phyloP scores from a whole-genome alignment of 805 yeast species.

The Kazachstania africana region DNA sequence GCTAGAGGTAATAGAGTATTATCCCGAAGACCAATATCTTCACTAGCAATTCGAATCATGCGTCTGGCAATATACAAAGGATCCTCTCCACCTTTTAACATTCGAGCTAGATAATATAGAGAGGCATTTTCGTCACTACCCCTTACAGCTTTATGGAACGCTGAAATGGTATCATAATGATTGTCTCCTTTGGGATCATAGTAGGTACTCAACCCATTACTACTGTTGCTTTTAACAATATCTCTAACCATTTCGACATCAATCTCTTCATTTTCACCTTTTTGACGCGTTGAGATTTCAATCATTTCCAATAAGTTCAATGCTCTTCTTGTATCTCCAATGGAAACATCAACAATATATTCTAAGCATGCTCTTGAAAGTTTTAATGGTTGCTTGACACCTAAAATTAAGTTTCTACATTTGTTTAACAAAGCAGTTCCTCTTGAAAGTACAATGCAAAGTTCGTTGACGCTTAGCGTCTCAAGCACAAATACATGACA shows the following conservation, averaged over 20 bases:
- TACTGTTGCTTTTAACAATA: constrained; percentile 39
- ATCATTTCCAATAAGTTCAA: constrained; percentile 68
- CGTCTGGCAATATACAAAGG: constrained; percentile 82
- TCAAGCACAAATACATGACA: constrained; percentile 68
- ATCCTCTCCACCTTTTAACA: constrained; percentile 91
- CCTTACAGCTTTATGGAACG: constrained; percentile 85
- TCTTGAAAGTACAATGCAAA: constrained; percentile 39
- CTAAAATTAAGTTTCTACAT: constrained; percentile 41
- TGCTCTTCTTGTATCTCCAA: constrained; percentile 85
- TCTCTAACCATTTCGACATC: constrained; percentile 25
- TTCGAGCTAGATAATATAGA: constrained; percentile 70
- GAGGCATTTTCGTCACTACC: constrained; percentile 90
- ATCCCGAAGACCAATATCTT: constrained; percentile 83
- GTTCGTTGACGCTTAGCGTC: constrained; percentile 38
- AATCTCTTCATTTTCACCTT: constrained; percentile 10
- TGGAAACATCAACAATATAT: constrained; percentile 59
- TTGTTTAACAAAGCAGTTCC: constrained; percentile 52
- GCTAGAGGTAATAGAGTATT: constrained; percentile 80
- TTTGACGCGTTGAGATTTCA: constrained; percentile 54
- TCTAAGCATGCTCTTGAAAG: constrained; percentile 47
- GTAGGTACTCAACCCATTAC: constrained; percentile 19
- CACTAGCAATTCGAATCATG: constrained; percentile 91
- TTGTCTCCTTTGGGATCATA: constrained; percentile 85
- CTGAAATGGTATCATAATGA: constrained; percentile 92
- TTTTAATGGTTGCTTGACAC: constrained; percentile 30